These are phyloP conservation scores for Wickerhamomyces queroliae DNA, from an alignment of 805 yeast genomes.

Conservation along the genomic window DNA sequence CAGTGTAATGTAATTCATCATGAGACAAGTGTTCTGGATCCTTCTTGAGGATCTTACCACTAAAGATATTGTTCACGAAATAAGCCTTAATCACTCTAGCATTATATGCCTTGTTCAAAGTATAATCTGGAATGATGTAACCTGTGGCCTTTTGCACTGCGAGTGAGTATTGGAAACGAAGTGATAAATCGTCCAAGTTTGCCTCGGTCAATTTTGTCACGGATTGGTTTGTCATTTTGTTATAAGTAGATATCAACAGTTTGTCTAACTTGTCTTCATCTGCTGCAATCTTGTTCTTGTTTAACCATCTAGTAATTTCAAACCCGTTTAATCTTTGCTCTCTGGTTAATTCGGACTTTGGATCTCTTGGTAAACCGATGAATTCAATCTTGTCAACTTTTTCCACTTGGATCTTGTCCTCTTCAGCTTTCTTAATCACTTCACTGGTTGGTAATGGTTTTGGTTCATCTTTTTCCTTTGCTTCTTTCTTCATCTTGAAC, in stretches of 20 bases:
- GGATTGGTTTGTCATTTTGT: slow-evolving; percentile 7
- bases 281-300: slow-evolving; percentile 17
- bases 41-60: slow-evolving; percentile 21
- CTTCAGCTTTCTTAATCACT: slow-evolving; percentile 30
- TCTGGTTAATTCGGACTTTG: slow-evolving; percentile 6
- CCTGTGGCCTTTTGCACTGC: slow-evolving; percentile 31
- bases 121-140: slow-evolving; percentile 30
- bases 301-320: slow-evolving; percentile 31
- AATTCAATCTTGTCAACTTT: slow-evolving; percentile 20
- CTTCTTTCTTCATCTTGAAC: slow-evolving; percentile 29
- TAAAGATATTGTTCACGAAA: slow-evolving; percentile 22
- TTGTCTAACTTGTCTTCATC: slow-evolving; percentile 23
- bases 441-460: slow-evolving; percentile 21
- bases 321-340: slow-evolving; percentile 18
- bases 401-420: slow-evolving; percentile 19
- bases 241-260: slow-evolving; percentile 15
- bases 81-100: slow-evolving; percentile 24
- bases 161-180: slow-evolving; percentile 30
- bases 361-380: slow-evolving; percentile 16
- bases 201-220: slow-evolving; percentile 10
- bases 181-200: slow-evolving; percentile 21
- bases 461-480: slow-evolving; percentile 13
- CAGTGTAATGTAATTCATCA: slow-evolving; percentile 11
- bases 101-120: slow-evolving; percentile 25
- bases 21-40: slow-evolving; percentile 12